These are phyloP conservation scores for Macaranga tanarius DNA, from an alignment of 441 rosid genomes.

Conservation along the genomic window DNA sequence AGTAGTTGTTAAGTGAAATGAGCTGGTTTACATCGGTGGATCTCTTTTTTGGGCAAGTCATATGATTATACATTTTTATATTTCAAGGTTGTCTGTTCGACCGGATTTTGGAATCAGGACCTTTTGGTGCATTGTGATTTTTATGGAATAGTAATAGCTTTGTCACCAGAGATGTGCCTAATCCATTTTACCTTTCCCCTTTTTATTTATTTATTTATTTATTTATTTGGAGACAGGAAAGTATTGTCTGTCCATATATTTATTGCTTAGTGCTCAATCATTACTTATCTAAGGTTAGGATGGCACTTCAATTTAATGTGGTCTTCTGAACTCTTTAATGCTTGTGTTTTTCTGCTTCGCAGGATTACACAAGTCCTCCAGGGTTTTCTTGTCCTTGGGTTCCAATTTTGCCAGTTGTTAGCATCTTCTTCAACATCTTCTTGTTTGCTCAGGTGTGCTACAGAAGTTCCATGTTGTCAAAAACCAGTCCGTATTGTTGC, in stretches of 20 bases:
- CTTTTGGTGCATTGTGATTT: too few species aligned
- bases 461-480: background rate
- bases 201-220: too few species aligned
- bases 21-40: too few species aligned
- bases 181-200: too few species aligned
- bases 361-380: conserved; percentile 57
- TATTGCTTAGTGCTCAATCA: background rate
- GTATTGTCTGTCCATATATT: background rate
- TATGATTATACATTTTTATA: too few species aligned
- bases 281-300: background rate
- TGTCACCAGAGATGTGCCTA: too few species aligned
- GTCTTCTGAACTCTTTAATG: background rate
- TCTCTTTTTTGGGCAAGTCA: too few species aligned
- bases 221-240: background rate
- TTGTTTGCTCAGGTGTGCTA: conserved; percentile 86
- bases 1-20: background rate
- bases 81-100: too few species aligned
- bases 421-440: conserved; percentile 93
- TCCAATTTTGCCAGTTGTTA: conserved; percentile 72
- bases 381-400: conserved; percentile 92
- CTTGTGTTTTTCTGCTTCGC: conserved; percentile 21
- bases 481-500: background rate
- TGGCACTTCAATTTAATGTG: background rate
- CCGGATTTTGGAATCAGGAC: too few species aligned
- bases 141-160: too few species aligned